Conservation (phyloP, 2,329 filamentous ascomycete species). For the Helotiales sp. region DNA sequence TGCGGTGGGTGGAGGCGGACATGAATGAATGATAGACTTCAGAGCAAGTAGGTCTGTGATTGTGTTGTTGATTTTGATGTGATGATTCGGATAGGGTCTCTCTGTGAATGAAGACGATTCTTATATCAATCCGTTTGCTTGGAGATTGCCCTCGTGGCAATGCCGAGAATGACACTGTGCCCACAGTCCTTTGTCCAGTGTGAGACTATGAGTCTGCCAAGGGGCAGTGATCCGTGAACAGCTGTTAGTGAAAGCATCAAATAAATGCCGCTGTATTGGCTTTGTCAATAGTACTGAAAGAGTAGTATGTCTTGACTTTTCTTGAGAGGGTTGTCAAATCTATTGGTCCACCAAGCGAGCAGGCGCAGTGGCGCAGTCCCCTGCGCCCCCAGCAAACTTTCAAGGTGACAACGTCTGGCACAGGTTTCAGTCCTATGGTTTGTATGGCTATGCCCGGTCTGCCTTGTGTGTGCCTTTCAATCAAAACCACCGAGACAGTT, state of each 20-base stretch:
- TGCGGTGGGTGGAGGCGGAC: not conserved
- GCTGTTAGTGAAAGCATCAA: no score
- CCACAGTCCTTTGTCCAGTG: not conserved
- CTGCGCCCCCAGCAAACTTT: not conserved
- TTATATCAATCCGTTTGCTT: not conserved
- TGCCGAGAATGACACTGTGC: not conserved
- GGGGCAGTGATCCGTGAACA: not conserved
- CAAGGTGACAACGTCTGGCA: no score
- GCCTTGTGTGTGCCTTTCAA: no score
- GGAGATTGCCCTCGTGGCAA: not conserved
- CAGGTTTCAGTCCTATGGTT: no score
- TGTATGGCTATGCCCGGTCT: no score
- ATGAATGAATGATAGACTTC: not conserved
- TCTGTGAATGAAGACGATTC: no score
- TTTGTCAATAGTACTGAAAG: no score
- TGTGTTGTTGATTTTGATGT: not conserved
- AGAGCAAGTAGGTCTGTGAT: not conserved
- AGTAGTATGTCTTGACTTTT: no score
- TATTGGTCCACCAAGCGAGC: not conserved
- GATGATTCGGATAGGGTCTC: no score
- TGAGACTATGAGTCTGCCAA: not conserved
- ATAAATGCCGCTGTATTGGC: no score
- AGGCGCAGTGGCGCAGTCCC: not conserved
- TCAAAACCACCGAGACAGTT: no score
- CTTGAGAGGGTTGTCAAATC: not conserved